phyloP scores from a whole-genome alignment of 495 filamentous ascomycete genomes.

The Niebla homalea region DNA sequence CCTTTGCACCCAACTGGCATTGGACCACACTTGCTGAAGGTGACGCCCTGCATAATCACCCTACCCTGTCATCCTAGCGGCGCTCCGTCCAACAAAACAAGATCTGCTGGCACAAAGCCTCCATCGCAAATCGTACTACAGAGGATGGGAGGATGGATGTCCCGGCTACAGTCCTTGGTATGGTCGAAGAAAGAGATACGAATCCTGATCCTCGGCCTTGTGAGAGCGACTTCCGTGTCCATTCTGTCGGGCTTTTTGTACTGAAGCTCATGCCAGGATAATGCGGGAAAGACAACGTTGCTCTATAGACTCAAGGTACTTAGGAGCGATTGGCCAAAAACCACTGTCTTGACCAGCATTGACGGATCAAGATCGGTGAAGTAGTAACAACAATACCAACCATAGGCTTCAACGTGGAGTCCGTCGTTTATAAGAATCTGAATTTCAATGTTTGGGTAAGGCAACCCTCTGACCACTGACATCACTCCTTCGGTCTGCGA shows the following conservation, averaged over 20 bases:
- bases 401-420: conserved; percentile 98
- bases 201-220: conserved; percentile 89
- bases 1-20: no score
- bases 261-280: conserved; percentile 50
- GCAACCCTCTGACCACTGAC: neutral
- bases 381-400: conserved; percentile 98
- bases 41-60: no score
- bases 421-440: conserved; percentile 90
- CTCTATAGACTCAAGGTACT: conserved; percentile 88
- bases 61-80: no score
- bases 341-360: neutral
- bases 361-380: conserved; percentile 66
- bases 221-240: conserved; percentile 30
- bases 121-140: no score
- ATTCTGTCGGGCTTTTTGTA: neutral
- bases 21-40: no score
- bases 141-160: conserved; percentile 68
- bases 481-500: neutral
- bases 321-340: neutral
- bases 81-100: no score
- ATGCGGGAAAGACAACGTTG: conserved; percentile 94
- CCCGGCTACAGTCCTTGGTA: conserved; percentile 59
- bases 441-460: conserved; percentile 96
- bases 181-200: conserved; percentile 95
- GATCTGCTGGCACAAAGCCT: no score